Conservation (phyloP, 164 flowering plant species). For the Liquidambar formosana region DNA sequence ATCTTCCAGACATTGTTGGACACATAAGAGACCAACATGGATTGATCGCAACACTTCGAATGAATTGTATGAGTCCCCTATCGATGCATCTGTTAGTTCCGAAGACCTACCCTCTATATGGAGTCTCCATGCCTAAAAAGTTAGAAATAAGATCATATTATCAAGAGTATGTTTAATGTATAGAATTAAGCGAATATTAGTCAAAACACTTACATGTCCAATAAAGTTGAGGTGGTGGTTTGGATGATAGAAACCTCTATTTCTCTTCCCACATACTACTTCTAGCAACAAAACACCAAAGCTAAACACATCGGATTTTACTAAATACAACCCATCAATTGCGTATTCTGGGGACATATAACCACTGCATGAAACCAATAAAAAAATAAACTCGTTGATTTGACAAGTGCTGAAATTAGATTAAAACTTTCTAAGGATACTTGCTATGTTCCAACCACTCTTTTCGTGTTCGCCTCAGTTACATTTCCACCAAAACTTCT, state of each 20-base stretch:
- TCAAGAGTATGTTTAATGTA: too few relatives aligned
- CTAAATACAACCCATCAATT: too few relatives aligned
- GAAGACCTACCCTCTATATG: conserved; percentile 19
- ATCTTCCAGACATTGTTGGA: conserved; percentile 28
- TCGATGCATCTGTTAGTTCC: conserved; percentile 12
- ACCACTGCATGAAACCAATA: too few relatives aligned
- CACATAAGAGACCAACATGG: conserved; percentile 32
- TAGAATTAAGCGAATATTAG: background rate
- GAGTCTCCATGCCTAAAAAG: conserved; percentile 30
- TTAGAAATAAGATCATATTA: too few relatives aligned
- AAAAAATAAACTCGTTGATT: too few relatives aligned
- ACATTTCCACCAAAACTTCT: too few relatives aligned
- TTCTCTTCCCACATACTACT: conserved; percentile 28
- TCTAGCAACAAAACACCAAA: conserved; percentile 41
- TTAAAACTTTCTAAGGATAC: too few relatives aligned
- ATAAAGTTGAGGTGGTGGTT: conserved; percentile 15
- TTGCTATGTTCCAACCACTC: too few relatives aligned
- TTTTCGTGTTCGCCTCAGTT: too few relatives aligned
- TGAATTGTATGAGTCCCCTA: background rate
- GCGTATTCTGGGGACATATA: too few relatives aligned
- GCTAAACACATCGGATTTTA: conserved; percentile 42
- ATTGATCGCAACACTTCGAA: conserved; percentile 15
- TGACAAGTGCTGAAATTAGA: too few relatives aligned
- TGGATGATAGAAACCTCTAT: conserved; percentile 19
- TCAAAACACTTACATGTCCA: background rate